Percentiles rank a stretch among this genome's conserved stretches.
Evolutionary conservation across 2,329 filamentous ascomycete species (phyloP).

Genomic region (Hypoxylon sp.): DNA sequence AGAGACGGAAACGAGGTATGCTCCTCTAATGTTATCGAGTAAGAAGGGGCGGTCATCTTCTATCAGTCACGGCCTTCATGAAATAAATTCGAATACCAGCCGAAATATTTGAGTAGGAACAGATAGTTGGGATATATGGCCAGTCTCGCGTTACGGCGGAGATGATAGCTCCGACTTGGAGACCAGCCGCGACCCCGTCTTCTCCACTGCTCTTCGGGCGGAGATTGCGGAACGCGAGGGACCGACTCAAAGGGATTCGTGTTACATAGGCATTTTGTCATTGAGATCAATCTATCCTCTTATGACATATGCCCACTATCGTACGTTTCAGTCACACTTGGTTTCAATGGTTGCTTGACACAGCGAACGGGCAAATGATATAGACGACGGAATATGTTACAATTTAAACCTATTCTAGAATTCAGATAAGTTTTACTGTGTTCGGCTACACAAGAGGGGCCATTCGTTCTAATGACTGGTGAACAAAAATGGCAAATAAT

Average conservation of each 20-base stretch:
- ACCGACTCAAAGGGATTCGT: background rate
- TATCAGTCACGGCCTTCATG: background rate
- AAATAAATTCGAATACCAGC: no score
- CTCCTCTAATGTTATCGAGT: slow-evolving; percentile 40
- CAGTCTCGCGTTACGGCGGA: background rate
- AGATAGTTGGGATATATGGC: background rate
- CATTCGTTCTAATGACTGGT: no score
- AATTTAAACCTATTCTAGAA: no score
- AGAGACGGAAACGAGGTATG: slow-evolving; percentile 36
- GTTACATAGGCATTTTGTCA: background rate
- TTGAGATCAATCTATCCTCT: background rate
- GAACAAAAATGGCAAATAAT: no score
- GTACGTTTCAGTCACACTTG: background rate
- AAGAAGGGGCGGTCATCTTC: slow-evolving; percentile 29
- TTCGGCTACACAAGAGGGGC: no score
- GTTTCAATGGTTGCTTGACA: no score
- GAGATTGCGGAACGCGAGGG: slow-evolving; percentile 11
- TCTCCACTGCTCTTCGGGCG: background rate
- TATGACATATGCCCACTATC: background rate
- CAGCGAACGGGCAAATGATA: no score
- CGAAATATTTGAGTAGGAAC: background rate
- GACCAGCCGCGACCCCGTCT: background rate
- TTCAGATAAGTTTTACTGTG: no score
- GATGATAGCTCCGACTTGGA: background rate
- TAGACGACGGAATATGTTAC: no score